Evolutionary conservation across 805 yeast genomes (phyloP).

Genomic region (Zygosaccharomyces bisporus): DNA sequence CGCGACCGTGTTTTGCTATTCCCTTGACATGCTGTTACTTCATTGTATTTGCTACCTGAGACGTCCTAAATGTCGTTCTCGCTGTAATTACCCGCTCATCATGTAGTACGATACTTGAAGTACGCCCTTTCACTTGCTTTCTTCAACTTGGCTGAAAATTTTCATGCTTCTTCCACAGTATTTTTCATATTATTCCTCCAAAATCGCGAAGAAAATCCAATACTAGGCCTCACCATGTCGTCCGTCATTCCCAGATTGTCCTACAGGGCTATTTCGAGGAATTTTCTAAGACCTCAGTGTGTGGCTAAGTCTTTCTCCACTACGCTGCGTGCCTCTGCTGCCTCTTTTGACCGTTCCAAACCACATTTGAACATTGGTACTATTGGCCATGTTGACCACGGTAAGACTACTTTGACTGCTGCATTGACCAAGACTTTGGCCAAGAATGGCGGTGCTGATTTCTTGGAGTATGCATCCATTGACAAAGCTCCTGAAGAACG

Average conservation of each 20-base stretch:
- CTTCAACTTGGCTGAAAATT: conserved; percentile 3
- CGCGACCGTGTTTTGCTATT: too few species aligned
- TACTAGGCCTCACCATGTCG: conserved; percentile 13
- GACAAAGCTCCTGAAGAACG: conserved; percentile 99
- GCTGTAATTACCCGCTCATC: background rate
- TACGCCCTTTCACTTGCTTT: background rate
- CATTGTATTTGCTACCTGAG: too few species aligned
- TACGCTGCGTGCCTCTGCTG: conserved; percentile 45
- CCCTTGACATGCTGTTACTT: too few species aligned
- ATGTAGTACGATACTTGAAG: background rate
- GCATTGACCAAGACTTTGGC: conserved; percentile 96
- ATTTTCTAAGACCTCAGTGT: conserved; percentile 11
- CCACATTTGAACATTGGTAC: conserved; percentile 98
- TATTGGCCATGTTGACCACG: conserved; percentile 98
- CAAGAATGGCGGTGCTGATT: conserved; percentile 82
- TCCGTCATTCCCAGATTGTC: conserved; percentile 24
- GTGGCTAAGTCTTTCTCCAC: conserved; percentile 15
- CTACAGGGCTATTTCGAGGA: conserved; percentile 17
- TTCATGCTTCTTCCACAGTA: background rate
- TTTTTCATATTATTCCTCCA: background rate
- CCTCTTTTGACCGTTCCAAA: conserved; percentile 87
- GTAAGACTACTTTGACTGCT: conserved; percentile 96
- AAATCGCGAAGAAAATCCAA: background rate
- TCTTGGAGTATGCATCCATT: conserved; percentile 88
- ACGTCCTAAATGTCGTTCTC: too few species aligned